phyloP scores from a whole-genome alignment of 345 rosid species.

The Citrus medica region DNA sequence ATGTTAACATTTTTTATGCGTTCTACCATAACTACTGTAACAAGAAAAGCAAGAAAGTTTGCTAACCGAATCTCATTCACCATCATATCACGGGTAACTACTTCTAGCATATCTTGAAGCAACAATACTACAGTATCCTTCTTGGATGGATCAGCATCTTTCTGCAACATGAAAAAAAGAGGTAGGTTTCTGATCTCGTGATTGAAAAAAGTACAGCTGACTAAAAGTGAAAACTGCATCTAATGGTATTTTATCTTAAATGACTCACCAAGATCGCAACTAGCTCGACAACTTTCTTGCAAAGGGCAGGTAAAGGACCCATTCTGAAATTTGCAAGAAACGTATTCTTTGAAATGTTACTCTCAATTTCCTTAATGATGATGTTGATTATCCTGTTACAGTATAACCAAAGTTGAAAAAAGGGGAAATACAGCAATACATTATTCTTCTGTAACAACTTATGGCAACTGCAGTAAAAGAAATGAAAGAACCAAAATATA shows the following conservation, averaged over 20 bases:
- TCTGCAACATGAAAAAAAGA: constrained; percentile 47
- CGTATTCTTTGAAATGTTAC: constrained; percentile 76
- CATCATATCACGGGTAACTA: constrained; percentile 94
- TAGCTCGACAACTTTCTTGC: constrained; percentile 82
- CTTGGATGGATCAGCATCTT: constrained; percentile 76
- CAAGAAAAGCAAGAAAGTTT: constrained; percentile 15
- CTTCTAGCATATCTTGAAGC: constrained; percentile 96
- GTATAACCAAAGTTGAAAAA: constrained; percentile 10
- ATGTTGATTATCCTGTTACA: constrained; percentile 73
- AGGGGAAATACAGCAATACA: background rate
- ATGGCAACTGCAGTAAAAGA: background rate
- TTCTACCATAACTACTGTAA: constrained; percentile 4
- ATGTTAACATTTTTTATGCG: background rate
- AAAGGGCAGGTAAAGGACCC: constrained; percentile 69
- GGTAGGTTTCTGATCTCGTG: background rate
- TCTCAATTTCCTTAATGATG: constrained; percentile 89
- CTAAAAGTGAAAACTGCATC: constrained; percentile 7
- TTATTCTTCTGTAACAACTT: background rate
- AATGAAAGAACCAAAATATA: background rate
- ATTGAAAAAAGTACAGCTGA: background rate
- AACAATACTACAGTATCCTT: constrained; percentile 70
- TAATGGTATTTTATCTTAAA: background rate
- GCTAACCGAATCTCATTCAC: constrained; percentile 87
- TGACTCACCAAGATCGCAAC: constrained; percentile 80
- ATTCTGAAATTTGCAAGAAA: constrained; percentile 87